A percentile compares a stretch with the other conserved stretches of the same genome.
Conservation (phyloP, 306 rosid genomes). For the Elaeagnus macrophylla region DNA sequence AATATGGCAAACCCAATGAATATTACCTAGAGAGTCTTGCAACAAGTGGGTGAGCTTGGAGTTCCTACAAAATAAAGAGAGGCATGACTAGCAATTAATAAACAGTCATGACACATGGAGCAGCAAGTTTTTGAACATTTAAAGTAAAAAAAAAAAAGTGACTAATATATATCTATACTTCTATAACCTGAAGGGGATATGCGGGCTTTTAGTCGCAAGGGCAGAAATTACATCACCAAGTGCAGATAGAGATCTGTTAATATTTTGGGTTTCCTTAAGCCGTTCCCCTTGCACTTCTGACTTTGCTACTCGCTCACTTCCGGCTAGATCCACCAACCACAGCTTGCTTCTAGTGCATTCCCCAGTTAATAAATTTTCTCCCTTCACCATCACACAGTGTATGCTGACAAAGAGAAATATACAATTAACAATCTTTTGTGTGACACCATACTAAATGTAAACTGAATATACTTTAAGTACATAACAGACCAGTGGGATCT, state of each 20-base stretch:
- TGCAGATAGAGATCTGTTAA: conserved; percentile 89
- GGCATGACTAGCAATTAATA: background rate
- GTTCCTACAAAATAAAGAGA: conserved; percentile 47
- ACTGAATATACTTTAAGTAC: background rate
- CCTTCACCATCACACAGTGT: conserved; percentile 97
- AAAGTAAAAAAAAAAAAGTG: conserved; percentile 11
- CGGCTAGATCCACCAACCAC: conserved; percentile 96
- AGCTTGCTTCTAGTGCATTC: conserved; percentile 89
- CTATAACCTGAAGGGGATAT: conserved; percentile 79
- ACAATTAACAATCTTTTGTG: conserved; percentile 18
- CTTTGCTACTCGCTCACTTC: conserved; percentile 90
- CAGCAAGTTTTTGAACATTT: conserved; percentile 10
- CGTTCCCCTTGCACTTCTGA: conserved; percentile 96
- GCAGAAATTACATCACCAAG: conserved; percentile 98
- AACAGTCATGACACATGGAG: background rate
- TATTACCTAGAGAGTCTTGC: conserved; percentile 88
- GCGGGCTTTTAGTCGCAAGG: conserved; percentile 82
- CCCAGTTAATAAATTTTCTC: conserved; percentile 79
- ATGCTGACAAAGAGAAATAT: conserved; percentile 42
- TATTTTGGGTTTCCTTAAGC: conserved; percentile 90
- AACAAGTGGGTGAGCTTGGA: conserved; percentile 98
- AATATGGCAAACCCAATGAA: background rate
- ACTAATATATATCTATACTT: conserved; percentile 3
- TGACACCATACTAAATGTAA: conserved; percentile 2
- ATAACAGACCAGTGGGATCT: conserved; percentile 77